A percentile compares a stretch with the other conserved stretches of the same genome.
Conservation (phyloP, 495 filamentous ascomycete genomes). For the Annulohypoxylon nitens region DNA sequence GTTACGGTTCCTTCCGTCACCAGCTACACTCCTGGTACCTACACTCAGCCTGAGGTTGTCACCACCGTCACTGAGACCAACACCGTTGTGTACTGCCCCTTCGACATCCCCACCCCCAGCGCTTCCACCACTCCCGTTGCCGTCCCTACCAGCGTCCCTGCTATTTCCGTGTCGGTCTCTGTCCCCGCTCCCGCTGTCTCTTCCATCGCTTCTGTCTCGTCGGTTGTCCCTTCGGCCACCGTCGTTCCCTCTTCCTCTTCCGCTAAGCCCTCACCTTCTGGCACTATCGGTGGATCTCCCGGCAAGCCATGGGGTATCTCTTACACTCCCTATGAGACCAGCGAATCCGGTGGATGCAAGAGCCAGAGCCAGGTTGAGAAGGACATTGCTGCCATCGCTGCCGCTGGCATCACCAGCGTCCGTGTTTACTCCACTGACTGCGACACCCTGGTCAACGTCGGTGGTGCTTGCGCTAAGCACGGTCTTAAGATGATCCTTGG, state of each 20-base stretch:
- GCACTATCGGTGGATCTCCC: constrained; percentile 55
- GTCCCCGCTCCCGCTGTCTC: constrained; percentile 25
- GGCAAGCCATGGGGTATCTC: constrained; percentile 86
- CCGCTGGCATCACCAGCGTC: constrained; percentile 81
- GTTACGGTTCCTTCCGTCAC: constrained; percentile 75
- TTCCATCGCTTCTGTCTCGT: constrained; percentile 23
- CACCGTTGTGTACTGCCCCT: constrained; percentile 80
- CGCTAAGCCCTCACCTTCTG: constrained; percentile 45
- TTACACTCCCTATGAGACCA: constrained; percentile 83
- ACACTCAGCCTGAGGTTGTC: constrained; percentile 75
- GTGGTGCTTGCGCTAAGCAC: constrained; percentile 69
- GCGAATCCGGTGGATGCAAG: constrained; percentile 74
- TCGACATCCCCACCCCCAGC: constrained; percentile 59
- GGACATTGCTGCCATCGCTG: constrained; percentile 77
- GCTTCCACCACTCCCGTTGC: constrained; percentile 42
- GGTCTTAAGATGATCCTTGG: constrained; percentile 85
- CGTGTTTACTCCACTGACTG: constrained; percentile 96
- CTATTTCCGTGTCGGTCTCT: constrained; percentile 17
- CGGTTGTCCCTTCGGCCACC: constrained; percentile 15
- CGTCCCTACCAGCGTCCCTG: constrained; percentile 27
- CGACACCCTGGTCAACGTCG: constrained; percentile 79
- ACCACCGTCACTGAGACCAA: constrained; percentile 77
- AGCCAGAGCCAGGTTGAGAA: constrained; percentile 64
- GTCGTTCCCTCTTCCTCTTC: constrained; percentile 30
- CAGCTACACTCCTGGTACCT: constrained; percentile 76